Evolutionary conservation across 2,329 filamentous ascomycete species (phyloP).

Genomic region (Hypoxylon sp.): DNA sequence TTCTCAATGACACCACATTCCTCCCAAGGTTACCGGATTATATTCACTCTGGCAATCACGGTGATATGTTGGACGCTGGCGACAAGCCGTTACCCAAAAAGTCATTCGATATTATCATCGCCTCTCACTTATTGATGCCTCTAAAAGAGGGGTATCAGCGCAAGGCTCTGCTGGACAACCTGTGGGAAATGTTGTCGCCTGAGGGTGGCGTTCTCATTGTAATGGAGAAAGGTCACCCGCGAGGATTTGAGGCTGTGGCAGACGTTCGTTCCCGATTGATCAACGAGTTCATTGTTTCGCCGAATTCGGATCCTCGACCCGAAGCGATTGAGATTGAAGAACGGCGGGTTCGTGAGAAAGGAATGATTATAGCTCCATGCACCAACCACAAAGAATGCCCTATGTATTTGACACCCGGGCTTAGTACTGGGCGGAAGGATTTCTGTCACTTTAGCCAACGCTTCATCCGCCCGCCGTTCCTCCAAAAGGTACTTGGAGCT

Average conservation of each 20-base stretch:
- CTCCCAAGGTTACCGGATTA: slow-evolving; percentile 93
- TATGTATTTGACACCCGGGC: slow-evolving; percentile 83
- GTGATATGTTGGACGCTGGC: slow-evolving; percentile 71
- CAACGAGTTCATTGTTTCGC: slow-evolving; percentile 70
- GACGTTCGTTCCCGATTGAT: slow-evolving; percentile 85
- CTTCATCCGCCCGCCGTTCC: slow-evolving; percentile 85
- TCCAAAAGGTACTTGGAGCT: slow-evolving; percentile 81
- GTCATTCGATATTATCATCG: slow-evolving; percentile 90
- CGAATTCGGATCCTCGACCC: slow-evolving; percentile 52
- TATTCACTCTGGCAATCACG: slow-evolving; percentile 73
- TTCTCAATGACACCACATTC: slow-evolving; percentile 92
- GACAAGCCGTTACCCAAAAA: slow-evolving; percentile 74
- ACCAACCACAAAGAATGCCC: slow-evolving; percentile 91
- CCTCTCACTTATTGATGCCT: slow-evolving; percentile 85
- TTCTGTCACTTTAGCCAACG: slow-evolving; percentile 93
- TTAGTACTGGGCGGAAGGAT: slow-evolving; percentile 83
- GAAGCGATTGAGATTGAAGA: slow-evolving; percentile 60
- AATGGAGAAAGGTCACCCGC: slow-evolving; percentile 90
- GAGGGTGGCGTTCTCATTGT: slow-evolving; percentile 89
- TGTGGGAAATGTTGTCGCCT: slow-evolving; percentile 88
- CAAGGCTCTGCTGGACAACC: slow-evolving; percentile 84
- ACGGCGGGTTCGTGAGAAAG: slow-evolving; percentile 66
- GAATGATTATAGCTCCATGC: slow-evolving; percentile 81
- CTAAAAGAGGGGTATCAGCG: slow-evolving; percentile 82
- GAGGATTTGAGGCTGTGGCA: slow-evolving; percentile 93